A percentile compares a stretch with the other conserved stretches of the same genome.
Evolutionary conservation across 1,284 basidiomycete species (phyloP).

Genomic region (Inonotus hispidus): DNA sequence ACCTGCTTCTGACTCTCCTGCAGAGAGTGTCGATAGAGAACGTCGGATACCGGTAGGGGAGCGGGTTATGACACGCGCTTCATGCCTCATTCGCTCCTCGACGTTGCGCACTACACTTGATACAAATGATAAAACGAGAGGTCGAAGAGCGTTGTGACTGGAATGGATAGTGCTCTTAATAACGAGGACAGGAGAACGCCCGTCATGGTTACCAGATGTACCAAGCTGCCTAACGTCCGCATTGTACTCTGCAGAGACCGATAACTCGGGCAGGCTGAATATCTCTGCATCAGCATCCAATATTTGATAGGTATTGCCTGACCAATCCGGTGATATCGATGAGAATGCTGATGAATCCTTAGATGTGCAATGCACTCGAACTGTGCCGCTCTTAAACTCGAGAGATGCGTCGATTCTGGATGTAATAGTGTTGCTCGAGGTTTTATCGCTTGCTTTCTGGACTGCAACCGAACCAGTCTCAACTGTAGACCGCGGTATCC

Average conservation of each 20-base stretch:
- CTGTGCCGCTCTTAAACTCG: conserved; percentile 76
- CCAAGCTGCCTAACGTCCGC: conserved; percentile 39
- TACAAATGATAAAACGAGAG: conserved; percentile 79
- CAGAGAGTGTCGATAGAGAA: conserved; percentile 16
- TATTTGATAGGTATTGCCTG: conserved; percentile 44
- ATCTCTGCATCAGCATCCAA: conserved; percentile 50
- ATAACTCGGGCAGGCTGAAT: conserved; percentile 73
- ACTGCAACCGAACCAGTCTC: conserved; percentile 11
- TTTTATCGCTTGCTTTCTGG: conserved; percentile 29
- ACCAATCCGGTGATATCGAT: conserved; percentile 31
- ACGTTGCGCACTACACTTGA: conserved; percentile 63
- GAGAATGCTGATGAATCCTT: conserved; percentile 34
- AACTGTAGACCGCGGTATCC: conserved; percentile 34
- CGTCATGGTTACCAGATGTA: conserved; percentile 23
- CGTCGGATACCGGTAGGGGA: conserved; percentile 3
- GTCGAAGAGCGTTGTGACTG: conserved; percentile 77
- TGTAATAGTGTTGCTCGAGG: conserved; percentile 29
- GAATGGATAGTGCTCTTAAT: conserved; percentile 82
- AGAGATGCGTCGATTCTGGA: conserved; percentile 70
- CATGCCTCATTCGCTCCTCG: conserved; percentile 56
- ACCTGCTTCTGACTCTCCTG: neutral
- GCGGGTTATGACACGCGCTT: neutral
- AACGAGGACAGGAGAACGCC: conserved; percentile 53
- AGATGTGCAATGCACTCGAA: conserved; percentile 54
- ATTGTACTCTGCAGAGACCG: conserved; percentile 80